Percentiles rank a stretch among this genome's conserved stretches.
These are phyloP conservation scores for Arthrobotrys pseudoclavata DNA, from an alignment of 2,329 filamentous ascomycete genomes.

Conservation along the genomic window DNA sequence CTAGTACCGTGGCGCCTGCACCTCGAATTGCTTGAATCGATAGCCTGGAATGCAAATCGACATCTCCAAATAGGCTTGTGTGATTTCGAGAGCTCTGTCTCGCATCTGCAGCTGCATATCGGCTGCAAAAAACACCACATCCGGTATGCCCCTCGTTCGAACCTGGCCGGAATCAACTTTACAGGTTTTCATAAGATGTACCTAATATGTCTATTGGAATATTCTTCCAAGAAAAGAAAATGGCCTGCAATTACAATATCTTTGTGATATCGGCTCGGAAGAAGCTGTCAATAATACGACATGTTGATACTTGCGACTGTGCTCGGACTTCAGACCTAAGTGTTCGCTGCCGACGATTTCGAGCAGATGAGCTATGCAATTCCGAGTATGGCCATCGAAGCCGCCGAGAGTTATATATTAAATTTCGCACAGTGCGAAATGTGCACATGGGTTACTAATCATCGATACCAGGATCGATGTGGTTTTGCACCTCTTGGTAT, in stretches of 20 bases:
- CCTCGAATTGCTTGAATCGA: too few relatives aligned
- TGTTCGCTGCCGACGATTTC: background rate
- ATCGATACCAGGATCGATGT: background rate
- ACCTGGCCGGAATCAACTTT: background rate
- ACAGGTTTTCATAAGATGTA: too few relatives aligned
- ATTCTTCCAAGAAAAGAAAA: too few relatives aligned
- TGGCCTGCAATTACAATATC: too few relatives aligned
- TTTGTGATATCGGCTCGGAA: background rate
- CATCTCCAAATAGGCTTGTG: background rate
- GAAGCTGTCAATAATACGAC: background rate
- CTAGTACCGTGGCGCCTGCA: too few relatives aligned
- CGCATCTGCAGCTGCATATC: background rate
- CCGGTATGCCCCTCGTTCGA: background rate
- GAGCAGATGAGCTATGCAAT: background rate
- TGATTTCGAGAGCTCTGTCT: conserved; percentile 5
- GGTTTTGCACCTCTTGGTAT: background rate
- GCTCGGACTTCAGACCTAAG: background rate
- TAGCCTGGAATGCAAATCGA: background rate
- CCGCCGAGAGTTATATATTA: background rate
- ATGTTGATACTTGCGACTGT: background rate
- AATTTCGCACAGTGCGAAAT: conserved; percentile 10
- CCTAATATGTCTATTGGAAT: too few relatives aligned
- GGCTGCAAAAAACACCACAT: background rate
- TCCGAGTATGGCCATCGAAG: background rate
- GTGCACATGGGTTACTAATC: conserved; percentile 4